These are phyloP conservation scores for Ananas comosus DNA, from an alignment of 176 grass and related monocot species.

Conservation along the genomic window DNA sequence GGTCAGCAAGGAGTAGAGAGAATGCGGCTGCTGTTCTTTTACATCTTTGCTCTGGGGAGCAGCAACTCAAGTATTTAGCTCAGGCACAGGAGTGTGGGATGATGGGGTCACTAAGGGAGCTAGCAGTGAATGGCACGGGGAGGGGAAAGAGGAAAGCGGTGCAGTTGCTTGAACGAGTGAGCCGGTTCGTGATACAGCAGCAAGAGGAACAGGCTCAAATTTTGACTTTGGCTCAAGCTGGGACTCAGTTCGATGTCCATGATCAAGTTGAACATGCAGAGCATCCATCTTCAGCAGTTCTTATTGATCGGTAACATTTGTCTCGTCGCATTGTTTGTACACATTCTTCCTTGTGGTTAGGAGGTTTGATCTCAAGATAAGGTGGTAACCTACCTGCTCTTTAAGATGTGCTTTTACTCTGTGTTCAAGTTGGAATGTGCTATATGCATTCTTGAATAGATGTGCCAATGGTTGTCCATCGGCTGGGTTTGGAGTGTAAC, in stretches of 20 bases:
- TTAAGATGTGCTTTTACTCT: not conserved
- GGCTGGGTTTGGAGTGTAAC: too few species aligned
- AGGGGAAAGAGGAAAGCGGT: constrained; percentile 78
- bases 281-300: constrained; percentile 22
- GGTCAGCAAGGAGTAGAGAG: constrained; percentile 72
- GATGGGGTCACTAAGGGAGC: constrained; percentile 54
- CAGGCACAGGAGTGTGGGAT: constrained; percentile 45
- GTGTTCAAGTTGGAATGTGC: not conserved
- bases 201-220: constrained; percentile 39
- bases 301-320: constrained; percentile 6
- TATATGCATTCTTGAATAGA: not conserved
- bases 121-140: constrained; percentile 57
- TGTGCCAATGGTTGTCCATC: not conserved
- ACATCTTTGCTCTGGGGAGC: constrained; percentile 58
- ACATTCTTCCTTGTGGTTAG: not conserved
- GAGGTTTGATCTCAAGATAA: constrained; percentile 21
- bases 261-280: constrained; percentile 33
- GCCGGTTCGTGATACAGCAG: constrained; percentile 60
- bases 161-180: constrained; percentile 66
- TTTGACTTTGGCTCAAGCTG: constrained; percentile 9
- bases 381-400: not conserved
- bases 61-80: constrained; percentile 34
- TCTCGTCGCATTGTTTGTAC: not conserved
- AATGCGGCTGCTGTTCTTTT: constrained; percentile 78
- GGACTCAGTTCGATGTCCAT: constrained; percentile 6